Evolutionary conservation across 83 land plant genomes (phyloP), one percentile per base, ranked within the genome.

Genomic region (Picea mariana): DNA sequence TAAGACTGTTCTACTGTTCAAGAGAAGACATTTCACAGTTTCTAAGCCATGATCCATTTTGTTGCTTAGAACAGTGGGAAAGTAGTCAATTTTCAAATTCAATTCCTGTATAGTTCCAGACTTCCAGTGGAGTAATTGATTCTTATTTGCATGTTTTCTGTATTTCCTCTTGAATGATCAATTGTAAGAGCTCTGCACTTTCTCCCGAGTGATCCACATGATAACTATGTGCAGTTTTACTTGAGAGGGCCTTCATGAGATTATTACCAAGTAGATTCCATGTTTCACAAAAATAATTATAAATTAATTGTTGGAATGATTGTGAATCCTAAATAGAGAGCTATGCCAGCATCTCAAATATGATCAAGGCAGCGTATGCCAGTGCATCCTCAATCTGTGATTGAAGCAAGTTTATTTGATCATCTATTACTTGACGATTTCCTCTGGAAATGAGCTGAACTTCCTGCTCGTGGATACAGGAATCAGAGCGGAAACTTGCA

Each of bases 401-500:
- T 49, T 49, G 55, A 49, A 49, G 55, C 18, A 27, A 11, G 27
- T 12, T 67, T 67, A 67, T 71, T 71, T 71, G 12, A 20, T 71
- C n/a, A 71, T 71, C 20, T 71, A 9, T 38, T 71, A 7, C 42
- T 9, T 49, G 55, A n/a, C 42, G 18, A n/a, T 71, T 71, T 42
- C 21, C 2, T 72, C 23, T 72, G 24, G 44, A 5, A 17, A 38
- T 8, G 47, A 15, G 52, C 8, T 20, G 55, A 72, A 9, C 40
- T 72, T 44, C 4, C 24, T 72, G 16, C 21, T n/a, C 44, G 24
- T 44, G 11, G 58, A 59, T 78, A 31, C 79, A 95, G 98, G 99
- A 96, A 78, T 61, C 88, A 38, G 98, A 91, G 80, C 90, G 94
- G 42, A 82, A 82, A 66, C 82, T 91, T 20, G 90, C 84, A 44